Evolutionary conservation across 2,329 filamentous ascomycete genomes (phyloP), one percentile per base, ranked within the genome.

Genomic region (Neocucurbitaria cava): DNA sequence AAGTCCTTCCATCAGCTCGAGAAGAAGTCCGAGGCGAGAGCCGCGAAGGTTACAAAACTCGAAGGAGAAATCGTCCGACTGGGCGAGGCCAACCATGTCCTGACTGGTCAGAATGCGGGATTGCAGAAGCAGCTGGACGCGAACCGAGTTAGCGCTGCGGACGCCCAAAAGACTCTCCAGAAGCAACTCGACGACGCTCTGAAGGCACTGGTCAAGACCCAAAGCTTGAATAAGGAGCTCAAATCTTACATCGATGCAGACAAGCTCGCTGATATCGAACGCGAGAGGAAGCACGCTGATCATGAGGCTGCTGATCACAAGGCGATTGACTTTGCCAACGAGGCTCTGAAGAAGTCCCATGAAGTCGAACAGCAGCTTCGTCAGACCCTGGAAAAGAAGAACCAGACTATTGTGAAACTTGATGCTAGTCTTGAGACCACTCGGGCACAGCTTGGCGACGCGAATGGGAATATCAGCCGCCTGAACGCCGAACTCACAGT

Each of bases 41-140:
- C 21, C 38, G 42, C 49, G 1, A 45, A 24, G 35, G 21, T 51
- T 13, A 33, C 24, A 5, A 38, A 26, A 9, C 41, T 51, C 23
- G 41, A 51, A 31, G 41, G 24, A 13, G 41, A 51, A 20, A 24
- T 30, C 21, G 26, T 8, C 11, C 17, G 26, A 13, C 31, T 40
- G 3, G 8, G 13, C 8, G 23, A 33, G 18, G 35, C 31, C 5
- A 51, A 51, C 26, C 15, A 28, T 10, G 31, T 54, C 21, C 42
- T 59, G 8, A 52, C 52, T 20, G 36, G 20, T 20, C 26, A 46
- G 3, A 52, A 56, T 23, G 47, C 36, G 11, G 58, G 40, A n/a
- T 41, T 57, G 28, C 49, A 56, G 47, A 62, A 51, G 31, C 31
- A 51, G 13, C 11, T 51, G 15, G 17, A 13, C 3, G 33, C 46